Percentiles rank a stretch among this genome's conserved stretches.
Evolutionary conservation across 768 basidiomycete genomes (phyloP).

Genomic region (Leccinum variicolor): DNA sequence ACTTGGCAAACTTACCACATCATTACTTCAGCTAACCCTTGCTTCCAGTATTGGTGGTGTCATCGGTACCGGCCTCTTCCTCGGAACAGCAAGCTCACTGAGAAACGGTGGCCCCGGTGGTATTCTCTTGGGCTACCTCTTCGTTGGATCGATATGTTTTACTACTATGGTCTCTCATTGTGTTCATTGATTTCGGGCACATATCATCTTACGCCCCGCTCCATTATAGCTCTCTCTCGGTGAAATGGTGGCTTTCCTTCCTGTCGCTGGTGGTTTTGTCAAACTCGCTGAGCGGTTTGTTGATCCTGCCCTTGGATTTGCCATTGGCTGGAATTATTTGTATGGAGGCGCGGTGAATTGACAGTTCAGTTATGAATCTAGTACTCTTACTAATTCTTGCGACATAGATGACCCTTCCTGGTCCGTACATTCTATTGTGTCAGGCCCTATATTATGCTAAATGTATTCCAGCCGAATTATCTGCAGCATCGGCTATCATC

Average conservation of each 20-base stretch:
- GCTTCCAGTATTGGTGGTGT: slow-evolving; percentile 33
- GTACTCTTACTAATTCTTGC: background rate
- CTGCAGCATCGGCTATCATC: slow-evolving; percentile 50
- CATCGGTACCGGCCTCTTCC: slow-evolving; percentile 40
- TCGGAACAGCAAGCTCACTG: slow-evolving; percentile 34
- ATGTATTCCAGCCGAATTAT: slow-evolving; percentile 38
- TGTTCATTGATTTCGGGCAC: background rate
- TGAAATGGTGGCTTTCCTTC: slow-evolving; percentile 47
- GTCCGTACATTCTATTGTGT: slow-evolving; percentile 9
- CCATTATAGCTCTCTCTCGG: slow-evolving; percentile 32
- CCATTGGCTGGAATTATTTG: slow-evolving; percentile 43
- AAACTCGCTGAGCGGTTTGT: slow-evolving; percentile 47
- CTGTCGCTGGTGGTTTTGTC: slow-evolving; percentile 45
- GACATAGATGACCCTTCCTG: slow-evolving; percentile 24
- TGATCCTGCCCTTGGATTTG: slow-evolving; percentile 44
- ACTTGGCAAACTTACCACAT: too few relatives aligned
- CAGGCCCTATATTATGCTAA: slow-evolving; percentile 2
- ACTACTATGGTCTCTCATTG: slow-evolving; percentile 32
- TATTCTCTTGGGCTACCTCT: slow-evolving; percentile 40
- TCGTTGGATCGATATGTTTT: slow-evolving; percentile 36
- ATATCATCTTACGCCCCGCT: background rate
- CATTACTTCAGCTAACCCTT: background rate
- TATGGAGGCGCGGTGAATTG: slow-evolving; percentile 33
- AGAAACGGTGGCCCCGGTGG: slow-evolving; percentile 45
- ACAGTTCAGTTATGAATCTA: background rate